A percentile compares a stretch with the other conserved stretches of the same genome.
Conservation (phyloP, 805 yeast species). For the Teunomyces funiuensis region DNA sequence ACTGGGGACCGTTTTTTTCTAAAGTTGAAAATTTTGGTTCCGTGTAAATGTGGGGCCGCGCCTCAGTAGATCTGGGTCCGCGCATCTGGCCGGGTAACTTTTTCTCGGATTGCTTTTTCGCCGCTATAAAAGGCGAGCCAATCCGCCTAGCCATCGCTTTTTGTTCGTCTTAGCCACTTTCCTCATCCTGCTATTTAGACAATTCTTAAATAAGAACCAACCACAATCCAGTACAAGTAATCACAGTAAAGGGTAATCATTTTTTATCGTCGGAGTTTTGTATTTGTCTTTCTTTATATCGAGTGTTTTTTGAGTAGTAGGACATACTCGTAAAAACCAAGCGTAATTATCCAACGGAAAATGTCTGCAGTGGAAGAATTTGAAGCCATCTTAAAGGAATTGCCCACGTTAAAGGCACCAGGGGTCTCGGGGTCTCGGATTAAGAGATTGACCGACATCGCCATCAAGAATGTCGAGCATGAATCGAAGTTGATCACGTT, state of each 20-base stretch:
- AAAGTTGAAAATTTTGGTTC: slow-evolving; percentile 15
- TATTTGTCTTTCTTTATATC: slow-evolving; percentile 2
- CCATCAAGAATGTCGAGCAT: slow-evolving; percentile 61
- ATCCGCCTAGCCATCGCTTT: background rate
- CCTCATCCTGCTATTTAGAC: background rate
- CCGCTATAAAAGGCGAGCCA: slow-evolving; percentile 4
- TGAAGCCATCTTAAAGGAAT: slow-evolving; percentile 48
- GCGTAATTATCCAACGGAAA: slow-evolving; percentile 2
- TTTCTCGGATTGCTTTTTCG: background rate
- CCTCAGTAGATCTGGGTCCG: background rate
- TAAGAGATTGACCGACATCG: slow-evolving; percentile 76
- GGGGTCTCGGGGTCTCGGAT: slow-evolving; percentile 97
- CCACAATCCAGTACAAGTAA: background rate
- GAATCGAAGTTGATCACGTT: slow-evolving; percentile 58
- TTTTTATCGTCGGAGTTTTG: background rate
- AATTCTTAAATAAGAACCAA: background rate
- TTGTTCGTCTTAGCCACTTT: background rate
- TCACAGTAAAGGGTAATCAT: slow-evolving; percentile 2
- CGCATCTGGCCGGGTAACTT: background rate
- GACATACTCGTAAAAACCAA: slow-evolving; percentile 2
- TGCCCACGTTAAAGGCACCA: slow-evolving; percentile 67
- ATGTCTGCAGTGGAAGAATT: slow-evolving; percentile 49
- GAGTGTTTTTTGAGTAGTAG: slow-evolving; percentile 2
- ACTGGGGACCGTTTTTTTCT: slow-evolving; percentile 3
- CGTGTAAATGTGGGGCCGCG: slow-evolving; percentile 13